These are phyloP conservation scores for Candida namnaoensis DNA, from an alignment of 805 yeast genomes.

Conservation along the genomic window DNA sequence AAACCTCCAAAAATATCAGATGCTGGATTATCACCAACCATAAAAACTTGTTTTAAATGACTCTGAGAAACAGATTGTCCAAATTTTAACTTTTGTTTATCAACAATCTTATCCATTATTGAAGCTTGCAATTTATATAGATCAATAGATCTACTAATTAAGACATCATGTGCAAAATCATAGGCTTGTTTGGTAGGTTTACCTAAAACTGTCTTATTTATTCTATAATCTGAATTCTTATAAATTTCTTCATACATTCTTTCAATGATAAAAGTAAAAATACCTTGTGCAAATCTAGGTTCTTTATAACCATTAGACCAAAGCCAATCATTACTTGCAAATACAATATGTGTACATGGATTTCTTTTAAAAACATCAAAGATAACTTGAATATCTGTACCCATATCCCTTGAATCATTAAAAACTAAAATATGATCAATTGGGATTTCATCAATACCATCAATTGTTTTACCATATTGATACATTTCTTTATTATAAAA, in stretches of 20 bases:
- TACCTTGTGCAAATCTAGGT: slow-evolving; percentile 91
- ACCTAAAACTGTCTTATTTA: slow-evolving; percentile 59
- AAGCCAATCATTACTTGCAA: slow-evolving; percentile 74
- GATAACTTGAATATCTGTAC: slow-evolving; percentile 73
- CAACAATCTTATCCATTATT: not conserved
- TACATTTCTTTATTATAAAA: slow-evolving; percentile 46
- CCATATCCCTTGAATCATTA: slow-evolving; percentile 86
- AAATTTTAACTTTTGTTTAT: slow-evolving; percentile 1
- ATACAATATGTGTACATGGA: slow-evolving; percentile 65
- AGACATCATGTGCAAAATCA: slow-evolving; percentile 71
- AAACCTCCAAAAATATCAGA: slow-evolving; percentile 90
- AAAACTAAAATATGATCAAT: slow-evolving; percentile 72
- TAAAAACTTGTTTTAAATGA: slow-evolving; percentile 61
- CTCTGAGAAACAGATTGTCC: slow-evolving; percentile 16
- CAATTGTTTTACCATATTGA: slow-evolving; percentile 21
- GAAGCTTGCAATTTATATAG: slow-evolving; percentile 17
- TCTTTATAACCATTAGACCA: slow-evolving; percentile 80
- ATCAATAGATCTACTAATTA: slow-evolving; percentile 26
- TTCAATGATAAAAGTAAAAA: slow-evolving; percentile 58
- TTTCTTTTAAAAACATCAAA: slow-evolving; percentile 58
- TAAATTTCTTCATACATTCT: slow-evolving; percentile 42
- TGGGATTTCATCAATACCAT: slow-evolving; percentile 10
- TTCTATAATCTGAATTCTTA: slow-evolving; percentile 21
- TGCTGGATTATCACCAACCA: slow-evolving; percentile 97
- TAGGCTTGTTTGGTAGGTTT: slow-evolving; percentile 77